A percentile compares a stretch with the other conserved stretches of the same genome.
Evolutionary conservation across 192 early-diverging fungal genomes (phyloP).

Genomic region (Pilobolus umbonatus): DNA sequence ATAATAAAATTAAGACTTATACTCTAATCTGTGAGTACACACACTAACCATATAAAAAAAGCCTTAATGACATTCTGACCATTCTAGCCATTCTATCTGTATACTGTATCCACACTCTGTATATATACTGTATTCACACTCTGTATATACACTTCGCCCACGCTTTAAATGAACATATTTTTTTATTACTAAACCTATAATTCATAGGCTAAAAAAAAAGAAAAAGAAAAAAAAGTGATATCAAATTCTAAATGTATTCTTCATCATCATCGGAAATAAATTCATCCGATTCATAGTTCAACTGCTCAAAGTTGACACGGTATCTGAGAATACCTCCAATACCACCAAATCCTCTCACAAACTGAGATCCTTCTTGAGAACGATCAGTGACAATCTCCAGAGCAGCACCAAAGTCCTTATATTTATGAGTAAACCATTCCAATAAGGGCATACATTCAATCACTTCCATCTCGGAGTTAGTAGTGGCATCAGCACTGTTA

Average conservation of each 20-base stretch:
- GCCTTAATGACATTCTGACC: too few species aligned
- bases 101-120: too few species aligned
- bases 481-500: background rate
- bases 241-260: background rate
- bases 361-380: constrained; percentile 95
- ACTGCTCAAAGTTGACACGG: constrained; percentile 79
- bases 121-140: too few species aligned
- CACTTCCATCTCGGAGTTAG: constrained; percentile 76
- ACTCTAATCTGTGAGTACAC: too few species aligned
- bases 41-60: too few species aligned
- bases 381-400: constrained; percentile 96
- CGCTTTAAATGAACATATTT: too few species aligned
- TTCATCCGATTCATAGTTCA: constrained; percentile 58
- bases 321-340: constrained; percentile 77
- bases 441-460: constrained; percentile 77
- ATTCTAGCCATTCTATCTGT: too few species aligned
- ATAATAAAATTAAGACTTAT: too few species aligned
- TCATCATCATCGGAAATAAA: constrained; percentile 51
- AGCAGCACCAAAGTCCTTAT: constrained; percentile 92
- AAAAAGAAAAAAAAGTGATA: background rate
- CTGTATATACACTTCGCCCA: too few species aligned
- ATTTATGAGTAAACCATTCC: constrained; percentile 98
- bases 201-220: background rate
- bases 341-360: constrained; percentile 98
- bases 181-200: too few species aligned